These are phyloP conservation scores for Rhizopogon vesiculosus DNA, from an alignment of 768 basidiomycete genomes.

Conservation along the genomic window DNA sequence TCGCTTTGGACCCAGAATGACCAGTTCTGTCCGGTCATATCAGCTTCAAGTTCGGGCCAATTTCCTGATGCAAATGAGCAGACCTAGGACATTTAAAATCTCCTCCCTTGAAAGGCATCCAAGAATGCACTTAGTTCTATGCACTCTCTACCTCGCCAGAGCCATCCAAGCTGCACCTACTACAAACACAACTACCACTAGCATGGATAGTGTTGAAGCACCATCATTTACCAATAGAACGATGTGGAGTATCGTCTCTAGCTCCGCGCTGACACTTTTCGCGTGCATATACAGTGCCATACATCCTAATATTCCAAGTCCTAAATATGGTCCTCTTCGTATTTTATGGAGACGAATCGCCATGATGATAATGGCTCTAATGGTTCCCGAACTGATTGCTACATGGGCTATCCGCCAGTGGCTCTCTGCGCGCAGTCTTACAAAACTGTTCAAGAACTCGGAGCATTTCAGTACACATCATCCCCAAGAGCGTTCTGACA, in stretches of 20 bases:
- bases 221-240: slow-evolving; percentile 12
- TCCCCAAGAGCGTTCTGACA: background rate
- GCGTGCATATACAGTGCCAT: slow-evolving; percentile 20
- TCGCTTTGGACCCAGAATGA: no score
- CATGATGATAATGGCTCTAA: slow-evolving; percentile 12
- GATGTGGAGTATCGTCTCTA: slow-evolving; percentile 15
- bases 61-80: no score
- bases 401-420: slow-evolving; percentile 17
- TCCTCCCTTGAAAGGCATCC: no score
- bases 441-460: background rate
- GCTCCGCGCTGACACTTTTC: slow-evolving; percentile 20
- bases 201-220: background rate
- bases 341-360: background rate
- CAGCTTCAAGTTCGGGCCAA: no score
- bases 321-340: background rate
- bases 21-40: no score
- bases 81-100: no score
- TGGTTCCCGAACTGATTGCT: slow-evolving; percentile 19
- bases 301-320: slow-evolving; percentile 21
- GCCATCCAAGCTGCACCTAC: background rate
- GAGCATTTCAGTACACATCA: background rate
- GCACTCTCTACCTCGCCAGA: background rate
- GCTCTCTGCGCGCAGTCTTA: slow-evolving; percentile 2
- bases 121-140: slow-evolving; percentile 4
- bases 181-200: background rate